Evolutionary conservation across 2,329 filamentous ascomycete species (phyloP).

Genomic region (Epichloe aotearoae): DNA sequence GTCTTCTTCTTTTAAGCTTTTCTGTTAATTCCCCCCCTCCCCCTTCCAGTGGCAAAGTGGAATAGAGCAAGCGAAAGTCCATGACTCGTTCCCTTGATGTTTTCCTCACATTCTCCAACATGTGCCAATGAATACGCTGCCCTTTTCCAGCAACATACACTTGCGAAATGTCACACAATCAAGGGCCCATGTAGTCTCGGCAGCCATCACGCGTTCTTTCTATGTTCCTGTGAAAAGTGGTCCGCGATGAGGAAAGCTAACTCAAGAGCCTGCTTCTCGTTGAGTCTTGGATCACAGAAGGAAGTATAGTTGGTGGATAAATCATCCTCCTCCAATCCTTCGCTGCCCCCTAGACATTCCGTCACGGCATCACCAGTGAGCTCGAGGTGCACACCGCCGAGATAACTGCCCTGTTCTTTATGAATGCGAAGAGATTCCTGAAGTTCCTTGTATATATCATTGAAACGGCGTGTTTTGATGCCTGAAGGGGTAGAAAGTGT

Average conservation of each 20-base stretch:
- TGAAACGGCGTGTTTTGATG: constrained; percentile 87
- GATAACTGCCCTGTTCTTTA: constrained; percentile 66
- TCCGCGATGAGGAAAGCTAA: constrained; percentile 87
- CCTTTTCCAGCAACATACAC: background rate
- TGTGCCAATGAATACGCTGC: background rate
- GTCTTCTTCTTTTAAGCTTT: too few relatives aligned
- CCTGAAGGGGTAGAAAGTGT: constrained; percentile 56
- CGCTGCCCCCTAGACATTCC: constrained; percentile 90
- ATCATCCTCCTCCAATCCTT: constrained; percentile 76
- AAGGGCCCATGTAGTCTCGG: too few relatives aligned
- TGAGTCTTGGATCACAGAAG: constrained; percentile 88
- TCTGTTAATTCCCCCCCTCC: too few relatives aligned
- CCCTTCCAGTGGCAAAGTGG: too few relatives aligned
- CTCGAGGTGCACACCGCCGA: constrained; percentile 91
- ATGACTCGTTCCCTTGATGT: too few relatives aligned
- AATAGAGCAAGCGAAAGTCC: too few relatives aligned
- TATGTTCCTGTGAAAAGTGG: constrained; percentile 42
- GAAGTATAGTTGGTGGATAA: constrained; percentile 84
- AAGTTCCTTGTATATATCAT: constrained; percentile 79
- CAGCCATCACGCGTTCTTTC: constrained; percentile 3
- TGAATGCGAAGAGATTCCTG: constrained; percentile 75
- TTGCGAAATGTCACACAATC: too few relatives aligned
- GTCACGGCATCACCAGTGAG: constrained; percentile 93
- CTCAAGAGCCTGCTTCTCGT: constrained; percentile 96
- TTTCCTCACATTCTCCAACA: too few relatives aligned